Conservation (phyloP, 2,329 filamentous ascomycete species). For the Dactylellina sp. region DNA sequence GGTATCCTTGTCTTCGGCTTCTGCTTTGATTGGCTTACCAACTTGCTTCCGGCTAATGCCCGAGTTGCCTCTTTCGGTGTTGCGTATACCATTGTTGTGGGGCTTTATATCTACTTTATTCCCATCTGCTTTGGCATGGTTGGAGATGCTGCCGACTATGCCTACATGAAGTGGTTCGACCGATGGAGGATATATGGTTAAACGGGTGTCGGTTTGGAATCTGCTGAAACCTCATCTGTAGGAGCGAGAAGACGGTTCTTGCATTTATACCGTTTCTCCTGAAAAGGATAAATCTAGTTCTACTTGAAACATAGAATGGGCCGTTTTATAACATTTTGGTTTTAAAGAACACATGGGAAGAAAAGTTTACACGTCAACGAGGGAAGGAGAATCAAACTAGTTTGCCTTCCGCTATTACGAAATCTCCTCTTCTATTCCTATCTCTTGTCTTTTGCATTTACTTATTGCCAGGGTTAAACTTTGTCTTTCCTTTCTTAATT, state of each 20-base stretch:
- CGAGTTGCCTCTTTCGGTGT: slow-evolving; percentile 77
- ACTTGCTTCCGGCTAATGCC: slow-evolving; percentile 65
- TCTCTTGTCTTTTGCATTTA: slow-evolving; percentile 2
- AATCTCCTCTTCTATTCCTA: slow-evolving; percentile 31
- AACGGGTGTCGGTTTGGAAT: background rate
- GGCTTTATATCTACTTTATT: slow-evolving; percentile 88
- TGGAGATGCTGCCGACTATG: slow-evolving; percentile 83
- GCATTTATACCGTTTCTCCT: background rate
- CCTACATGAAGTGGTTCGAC: slow-evolving; percentile 92
- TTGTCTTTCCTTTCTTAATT: slow-evolving; percentile 18
- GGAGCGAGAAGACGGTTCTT: background rate
- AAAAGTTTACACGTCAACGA: slow-evolving; percentile 9
- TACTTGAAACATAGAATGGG: slow-evolving; percentile 10
- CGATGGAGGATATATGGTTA: slow-evolving; percentile 84
- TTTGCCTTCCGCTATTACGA: slow-evolving; percentile 6
- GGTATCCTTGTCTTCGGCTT: slow-evolving; percentile 92
- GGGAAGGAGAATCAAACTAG: slow-evolving; percentile 9
- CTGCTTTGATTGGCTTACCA: slow-evolving; percentile 75
- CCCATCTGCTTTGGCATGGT: slow-evolving; percentile 97
- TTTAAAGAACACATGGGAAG: slow-evolving; percentile 17
- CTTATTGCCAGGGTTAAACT: slow-evolving; percentile 25
- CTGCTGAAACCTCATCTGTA: background rate
- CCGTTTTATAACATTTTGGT: slow-evolving; percentile 12
- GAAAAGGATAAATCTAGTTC: background rate
- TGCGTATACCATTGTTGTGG: slow-evolving; percentile 79